These are phyloP conservation scores for Trypanosoma platydactyli DNA, from an alignment of 208 protist genomes.

Conservation along the genomic window DNA sequence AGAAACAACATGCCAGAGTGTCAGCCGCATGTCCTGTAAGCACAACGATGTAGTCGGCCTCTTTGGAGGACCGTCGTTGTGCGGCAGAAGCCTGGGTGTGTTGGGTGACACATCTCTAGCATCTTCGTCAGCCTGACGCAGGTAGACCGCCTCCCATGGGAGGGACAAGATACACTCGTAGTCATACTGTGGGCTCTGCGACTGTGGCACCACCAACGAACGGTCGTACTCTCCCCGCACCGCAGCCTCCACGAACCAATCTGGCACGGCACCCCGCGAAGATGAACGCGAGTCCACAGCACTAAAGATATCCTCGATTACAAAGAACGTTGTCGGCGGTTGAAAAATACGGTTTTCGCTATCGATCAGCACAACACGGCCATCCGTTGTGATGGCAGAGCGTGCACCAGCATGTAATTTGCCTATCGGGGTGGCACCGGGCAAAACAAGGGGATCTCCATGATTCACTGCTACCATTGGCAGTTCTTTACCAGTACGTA, in stretches of 20 bases:
- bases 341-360: slow-evolving; percentile 40
- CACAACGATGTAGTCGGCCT: slow-evolving; percentile 25
- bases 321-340: slow-evolving; percentile 66
- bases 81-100: not conserved
- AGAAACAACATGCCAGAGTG: slow-evolving; percentile 46
- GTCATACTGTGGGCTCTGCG: slow-evolving; percentile 59
- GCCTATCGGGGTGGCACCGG: slow-evolving; percentile 18
- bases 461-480: slow-evolving; percentile 45
- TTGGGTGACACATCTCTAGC: not conserved
- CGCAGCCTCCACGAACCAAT: slow-evolving; percentile 68
- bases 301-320: slow-evolving; percentile 75
- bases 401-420: slow-evolving; percentile 27
- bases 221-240: slow-evolving; percentile 70
- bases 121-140: slow-evolving; percentile 22
- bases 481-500: slow-evolving; percentile 56
- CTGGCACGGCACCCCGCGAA: slow-evolving; percentile 35
- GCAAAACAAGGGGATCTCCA: not conserved
- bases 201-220: slow-evolving; percentile 43
- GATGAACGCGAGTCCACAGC: slow-evolving; percentile 27
- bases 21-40: slow-evolving; percentile 53
- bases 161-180: slow-evolving; percentile 73
- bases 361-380: slow-evolving; percentile 23
- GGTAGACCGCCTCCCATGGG: slow-evolving; percentile 36
- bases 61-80: not conserved
- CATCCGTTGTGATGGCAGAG: slow-evolving; percentile 27